Conservation (phyloP, 2,329 filamentous ascomycete species). For the Sporothrix pallida region DNA sequence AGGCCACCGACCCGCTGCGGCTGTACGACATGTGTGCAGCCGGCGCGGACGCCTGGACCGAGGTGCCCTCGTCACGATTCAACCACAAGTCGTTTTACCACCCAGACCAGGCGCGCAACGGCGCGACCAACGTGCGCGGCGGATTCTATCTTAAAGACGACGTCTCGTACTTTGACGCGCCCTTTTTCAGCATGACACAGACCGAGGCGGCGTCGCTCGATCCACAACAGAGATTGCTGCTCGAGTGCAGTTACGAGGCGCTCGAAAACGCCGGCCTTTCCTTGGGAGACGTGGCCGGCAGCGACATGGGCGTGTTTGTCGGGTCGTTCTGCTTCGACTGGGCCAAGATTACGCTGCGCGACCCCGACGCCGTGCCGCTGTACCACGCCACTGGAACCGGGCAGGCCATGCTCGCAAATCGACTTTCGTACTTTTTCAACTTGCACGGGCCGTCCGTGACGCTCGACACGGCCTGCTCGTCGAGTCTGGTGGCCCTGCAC, state of each 20-base stretch:
- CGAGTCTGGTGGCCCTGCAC: slow-evolving; percentile 51
- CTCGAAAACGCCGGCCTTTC: slow-evolving; percentile 42
- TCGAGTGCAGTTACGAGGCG: slow-evolving; percentile 41
- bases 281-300: slow-evolving; percentile 36
- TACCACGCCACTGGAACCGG: slow-evolving; percentile 47
- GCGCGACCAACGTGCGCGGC: slow-evolving; percentile 43
- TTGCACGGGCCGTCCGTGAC: slow-evolving; percentile 51
- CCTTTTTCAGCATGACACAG: slow-evolving; percentile 44
- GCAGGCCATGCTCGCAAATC: slow-evolving; percentile 48
- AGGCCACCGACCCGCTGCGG: slow-evolving; percentile 42
- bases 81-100: slow-evolving; percentile 46
- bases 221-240: slow-evolving; percentile 38
- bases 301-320: slow-evolving; percentile 38
- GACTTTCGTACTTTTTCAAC: slow-evolving; percentile 52
- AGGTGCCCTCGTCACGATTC: slow-evolving; percentile 43
- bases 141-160: slow-evolving; percentile 44
- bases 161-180: slow-evolving; percentile 39
- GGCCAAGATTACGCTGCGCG: slow-evolving; percentile 37
- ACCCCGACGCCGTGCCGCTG: slow-evolving; percentile 40
- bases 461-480: slow-evolving; percentile 55
- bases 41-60: slow-evolving; percentile 35
- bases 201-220: slow-evolving; percentile 42
- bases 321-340: slow-evolving; percentile 44
- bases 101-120: slow-evolving; percentile 39
- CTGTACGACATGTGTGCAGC: slow-evolving; percentile 44